A percentile compares a stretch with the other conserved stretches of the same genome.
Conservation (phyloP, 176 grass and related monocot species). For the Raddia distichophylla region DNA sequence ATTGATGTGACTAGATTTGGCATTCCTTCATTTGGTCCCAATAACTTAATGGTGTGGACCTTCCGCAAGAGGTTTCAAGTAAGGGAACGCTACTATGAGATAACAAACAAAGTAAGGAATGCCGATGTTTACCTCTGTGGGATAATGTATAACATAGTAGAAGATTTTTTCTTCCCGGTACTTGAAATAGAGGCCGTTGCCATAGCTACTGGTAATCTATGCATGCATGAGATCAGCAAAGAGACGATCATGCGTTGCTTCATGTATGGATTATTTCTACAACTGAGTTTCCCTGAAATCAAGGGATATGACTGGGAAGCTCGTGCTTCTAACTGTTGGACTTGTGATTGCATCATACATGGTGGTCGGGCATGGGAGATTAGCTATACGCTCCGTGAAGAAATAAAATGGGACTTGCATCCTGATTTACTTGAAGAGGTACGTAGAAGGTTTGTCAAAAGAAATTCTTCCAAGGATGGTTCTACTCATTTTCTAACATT, state of each 20-base stretch:
- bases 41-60: background rate
- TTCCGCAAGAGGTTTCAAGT: background rate
- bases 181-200: background rate
- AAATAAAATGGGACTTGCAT: background rate
- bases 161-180: background rate
- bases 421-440: background rate
- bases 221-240: background rate
- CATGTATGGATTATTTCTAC: background rate
- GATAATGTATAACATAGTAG: too few relatives aligned
- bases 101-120: background rate
- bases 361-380: background rate
- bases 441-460: background rate
- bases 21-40: background rate
- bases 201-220: background rate
- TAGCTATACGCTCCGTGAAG: background rate
- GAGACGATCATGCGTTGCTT: background rate
- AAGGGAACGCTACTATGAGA: background rate
- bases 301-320: background rate
- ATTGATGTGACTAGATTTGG: background rate
- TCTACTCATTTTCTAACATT: background rate
- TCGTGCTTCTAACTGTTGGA: conserved; percentile 4
- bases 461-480: too few relatives aligned
- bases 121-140: too few relatives aligned
- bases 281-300: background rate
- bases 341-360: background rate